Evolutionary conservation across 371 early-diverging fungal species (phyloP), one percentile per base, ranked within the genome.

Genomic region (Mucor circinelloides): DNA sequence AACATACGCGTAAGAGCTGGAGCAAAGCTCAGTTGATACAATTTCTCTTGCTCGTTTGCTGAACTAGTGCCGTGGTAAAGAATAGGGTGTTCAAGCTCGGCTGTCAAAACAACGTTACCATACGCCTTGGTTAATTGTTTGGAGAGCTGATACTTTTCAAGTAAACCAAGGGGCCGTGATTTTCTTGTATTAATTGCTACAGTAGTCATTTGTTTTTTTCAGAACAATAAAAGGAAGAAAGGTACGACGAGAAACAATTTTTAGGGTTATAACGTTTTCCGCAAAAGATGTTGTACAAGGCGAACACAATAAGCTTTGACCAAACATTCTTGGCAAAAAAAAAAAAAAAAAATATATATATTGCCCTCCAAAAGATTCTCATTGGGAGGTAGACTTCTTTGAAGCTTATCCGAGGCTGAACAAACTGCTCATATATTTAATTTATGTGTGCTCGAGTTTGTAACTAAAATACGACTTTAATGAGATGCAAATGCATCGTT

Each of bases 91-190:
- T 55, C 28, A n/a, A 27, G 48, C 15, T 68, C 40, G 13, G 61
- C 73, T 10, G 80, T 66, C 28, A 71, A 21, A 6, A 48, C 68
- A 25, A 80, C 75, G 7, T 64, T 72, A 1, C 83, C 83, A 65
- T 83, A 83, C 1, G 66, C 58, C 7, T 68, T 23, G 1, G 62
- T 64, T 8, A 83, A 31, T 1, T 72, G 65, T 13, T 79, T 79
- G 38, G 79, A 72, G 6, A 69, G 31, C 46, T 83, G 83, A 36
- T 76, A 83, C 32, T 79, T 83, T 48, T 83, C 81, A 8, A 83
- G 40, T 1, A 74, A 9, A 10, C 83, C 81, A 1, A 83, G 64
- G 15, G 38, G 44, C 36, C 72, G 54, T 46, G 46, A 60, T 64
- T 63, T 13, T 27, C 61, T 54, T 48, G 62, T 61, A 19, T 25